Base-by-base conservation (phyloP, 2,329 filamentous ascomycete genomes). In the Chaetomiaceae sp. region DNA sequence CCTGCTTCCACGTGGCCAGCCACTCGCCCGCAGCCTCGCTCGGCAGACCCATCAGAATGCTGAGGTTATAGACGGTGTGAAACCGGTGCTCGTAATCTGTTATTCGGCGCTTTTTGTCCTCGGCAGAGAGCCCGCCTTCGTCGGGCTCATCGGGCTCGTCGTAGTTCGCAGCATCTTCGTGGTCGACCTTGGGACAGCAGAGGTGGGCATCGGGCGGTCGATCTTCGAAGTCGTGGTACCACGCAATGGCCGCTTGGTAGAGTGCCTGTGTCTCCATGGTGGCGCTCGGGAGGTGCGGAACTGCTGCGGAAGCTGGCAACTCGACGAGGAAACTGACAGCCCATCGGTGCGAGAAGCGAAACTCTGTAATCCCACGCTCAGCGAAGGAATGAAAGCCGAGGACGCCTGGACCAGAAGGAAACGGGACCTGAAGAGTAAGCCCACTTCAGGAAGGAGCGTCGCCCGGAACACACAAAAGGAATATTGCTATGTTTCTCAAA, bases 1-100 rank as follows among this genome's bases (percentile, higher is more conserved):
- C 72, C 5, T 65, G 58, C 42, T 70, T 74, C 57, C 87, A 84
- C 52, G 78, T 75, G 12, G 73, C 68, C 34, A 82, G 70, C 65
- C 83, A 76, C 70, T 22, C 14, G 71, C 68, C 39, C 80, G 71
- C 66, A 81, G 75, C 49, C 74, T 71, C 22, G 77, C 76, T 3
- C 78, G 76, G 76, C 51, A 86, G 79, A 15, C 83, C 85, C 45
- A 88, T 72, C 12, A 89, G 76, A 34, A 86, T 71, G 51, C 83
- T 81, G 49, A 80, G 84, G 59, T 78, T 79, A 52, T 86, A 80
- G 41, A 83, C 81, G 26, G 79, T 72, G 51, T 82, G 71, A 49
- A 81, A 70, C 26, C 85, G 74, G 8, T 65, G 60, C 27, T 74
- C 69, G 12, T 74, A 76, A 47, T 81, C 71, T 41, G 73, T 59